Evolutionary conservation across 2,329 filamentous ascomycete genomes (phyloP).

Genomic region (Ophiostoma angusticollis): DNA sequence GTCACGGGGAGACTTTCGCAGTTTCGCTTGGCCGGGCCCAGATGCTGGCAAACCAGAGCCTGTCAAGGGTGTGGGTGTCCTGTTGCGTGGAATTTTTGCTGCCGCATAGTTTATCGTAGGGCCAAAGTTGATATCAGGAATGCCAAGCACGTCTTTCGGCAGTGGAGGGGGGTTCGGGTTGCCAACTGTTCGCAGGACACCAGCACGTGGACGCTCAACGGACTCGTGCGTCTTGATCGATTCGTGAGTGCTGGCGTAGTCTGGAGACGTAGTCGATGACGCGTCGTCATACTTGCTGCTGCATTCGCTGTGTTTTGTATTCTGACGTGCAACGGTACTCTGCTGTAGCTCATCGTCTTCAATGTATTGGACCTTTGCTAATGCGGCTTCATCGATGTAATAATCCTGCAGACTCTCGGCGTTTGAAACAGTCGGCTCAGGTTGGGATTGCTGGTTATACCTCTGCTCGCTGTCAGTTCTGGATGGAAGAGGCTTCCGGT

Average conservation of each 20-base stretch:
- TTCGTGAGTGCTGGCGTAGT: slow-evolving; percentile 61
- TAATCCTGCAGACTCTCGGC: slow-evolving; percentile 12
- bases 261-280: slow-evolving; percentile 54
- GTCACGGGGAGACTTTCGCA: slow-evolving; percentile 12
- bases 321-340: slow-evolving; percentile 21
- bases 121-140: slow-evolving; percentile 75
- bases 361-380: slow-evolving; percentile 10
- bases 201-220: slow-evolving; percentile 58
- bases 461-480: slow-evolving; percentile 17
- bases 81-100: slow-evolving; percentile 21
- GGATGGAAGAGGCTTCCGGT: slow-evolving; percentile 21
- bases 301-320: slow-evolving; percentile 24
- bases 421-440: slow-evolving; percentile 14
- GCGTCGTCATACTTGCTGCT: slow-evolving; percentile 48
- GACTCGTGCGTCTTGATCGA: slow-evolving; percentile 39
- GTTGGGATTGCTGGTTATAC: slow-evolving; percentile 9
- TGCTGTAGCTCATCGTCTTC: slow-evolving; percentile 2
- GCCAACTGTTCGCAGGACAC: slow-evolving; percentile 68
- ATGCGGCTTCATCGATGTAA: slow-evolving; percentile 13
- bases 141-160: slow-evolving; percentile 31
- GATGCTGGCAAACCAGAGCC: slow-evolving; percentile 1
- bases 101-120: slow-evolving; percentile 58
- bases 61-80: slow-evolving; percentile 17
- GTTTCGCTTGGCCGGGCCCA: neutral
- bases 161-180: slow-evolving; percentile 17